A percentile compares a stretch with the other conserved stretches of the same genome.
These are phyloP conservation scores for Plenodomus tracheiphilus DNA, from an alignment of 2,329 filamentous ascomycete genomes.

Conservation along the genomic window DNA sequence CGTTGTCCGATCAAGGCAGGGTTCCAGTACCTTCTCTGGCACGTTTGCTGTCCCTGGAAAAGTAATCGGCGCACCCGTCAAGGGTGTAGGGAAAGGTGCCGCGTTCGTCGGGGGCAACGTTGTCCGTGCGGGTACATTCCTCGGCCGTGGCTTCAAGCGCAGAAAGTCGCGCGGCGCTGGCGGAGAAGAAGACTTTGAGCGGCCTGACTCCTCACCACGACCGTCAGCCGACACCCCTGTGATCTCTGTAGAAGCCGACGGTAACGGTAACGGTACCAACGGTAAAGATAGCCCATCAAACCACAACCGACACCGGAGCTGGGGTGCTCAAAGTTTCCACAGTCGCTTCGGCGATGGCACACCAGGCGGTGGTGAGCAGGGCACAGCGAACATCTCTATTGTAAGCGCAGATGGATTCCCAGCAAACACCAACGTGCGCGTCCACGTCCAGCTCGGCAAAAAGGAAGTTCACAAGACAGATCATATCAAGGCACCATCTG, in stretches of 20 bases:
- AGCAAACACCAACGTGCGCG: conserved; percentile 74
- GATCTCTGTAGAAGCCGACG: conserved; percentile 37
- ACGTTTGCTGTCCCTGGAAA: conserved; percentile 86
- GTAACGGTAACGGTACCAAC: conserved; percentile 5
- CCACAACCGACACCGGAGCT: conserved; percentile 41
- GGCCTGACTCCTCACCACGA: conserved; percentile 50
- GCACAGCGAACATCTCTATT: conserved; percentile 79
- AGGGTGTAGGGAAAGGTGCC: conserved; percentile 79
- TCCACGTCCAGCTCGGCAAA: conserved; percentile 66
- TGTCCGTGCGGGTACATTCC: conserved; percentile 85
- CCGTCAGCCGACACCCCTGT: conserved; percentile 34
- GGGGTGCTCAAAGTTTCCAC: conserved; percentile 48
- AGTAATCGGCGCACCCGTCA: conserved; percentile 94
- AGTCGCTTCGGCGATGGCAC: conserved; percentile 37
- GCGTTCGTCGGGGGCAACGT: conserved; percentile 75
- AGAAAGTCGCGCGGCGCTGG: conserved; percentile 61
- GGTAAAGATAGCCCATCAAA: conserved; percentile 15
- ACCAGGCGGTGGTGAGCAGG: conserved; percentile 62
- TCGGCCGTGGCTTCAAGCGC: conserved; percentile 80
- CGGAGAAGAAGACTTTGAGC: conserved; percentile 44
- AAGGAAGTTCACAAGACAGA: conserved; percentile 93
- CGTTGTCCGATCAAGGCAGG: conserved; percentile 81
- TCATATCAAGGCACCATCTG: conserved; percentile 73
- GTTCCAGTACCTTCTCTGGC: conserved; percentile 88
- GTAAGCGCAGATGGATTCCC: conserved; percentile 79